Base-by-base conservation (phyloP, 2,329 filamentous ascomycete species). In the Cladosporium sp. region DNA sequence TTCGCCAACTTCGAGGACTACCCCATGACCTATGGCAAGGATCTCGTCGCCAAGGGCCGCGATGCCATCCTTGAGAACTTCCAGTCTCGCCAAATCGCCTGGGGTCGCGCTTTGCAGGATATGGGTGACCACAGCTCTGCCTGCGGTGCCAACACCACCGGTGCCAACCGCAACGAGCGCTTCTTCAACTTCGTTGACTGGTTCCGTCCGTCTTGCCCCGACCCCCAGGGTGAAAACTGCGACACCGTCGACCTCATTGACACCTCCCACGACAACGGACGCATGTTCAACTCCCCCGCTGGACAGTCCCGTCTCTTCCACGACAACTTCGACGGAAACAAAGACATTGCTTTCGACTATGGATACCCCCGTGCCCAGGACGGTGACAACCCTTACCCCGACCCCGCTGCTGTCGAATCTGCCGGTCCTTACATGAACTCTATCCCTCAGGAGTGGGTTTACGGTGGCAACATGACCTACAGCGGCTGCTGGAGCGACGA, bases 131-230 rank as follows among this genome's bases (percentile, higher is more conserved):
- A 68, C 50, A 70, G 68, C 7, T 61, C 61, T 32, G 61, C 48
- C 39, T 73, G 71, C 55, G 67, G 58, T 2, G 65, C 71, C 24
- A 60, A 56, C 39, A 67, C 67, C 8, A 68, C 67, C 10, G 71
- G 71, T 13, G 53, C 56, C 24, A 68, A 72, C 42, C 68, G 71
- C n/a, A 66, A 72, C 60, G 71, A 72, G 61, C 68, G 71, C 10
- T 71, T 72, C 62, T 71, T 71, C 66, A 68, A 68, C 63, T 72
- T 67, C 57, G 70, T 71, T 61, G 62, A 67, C 42, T 59, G 54
- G 3, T 71, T 71, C 48, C 65, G 68, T n/a, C 64, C 68, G 4
- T 61, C 60, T 24, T 71, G 69, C 48, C 58, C 55, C 19, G 65
- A 63, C 28, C 58, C 67, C 8, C 12, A 58, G 3, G 60, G 56